Base-by-base conservation (phyloP, 225 moss, liverwort and hornwort species). In the Physcomitrellopsis africana region DNA sequence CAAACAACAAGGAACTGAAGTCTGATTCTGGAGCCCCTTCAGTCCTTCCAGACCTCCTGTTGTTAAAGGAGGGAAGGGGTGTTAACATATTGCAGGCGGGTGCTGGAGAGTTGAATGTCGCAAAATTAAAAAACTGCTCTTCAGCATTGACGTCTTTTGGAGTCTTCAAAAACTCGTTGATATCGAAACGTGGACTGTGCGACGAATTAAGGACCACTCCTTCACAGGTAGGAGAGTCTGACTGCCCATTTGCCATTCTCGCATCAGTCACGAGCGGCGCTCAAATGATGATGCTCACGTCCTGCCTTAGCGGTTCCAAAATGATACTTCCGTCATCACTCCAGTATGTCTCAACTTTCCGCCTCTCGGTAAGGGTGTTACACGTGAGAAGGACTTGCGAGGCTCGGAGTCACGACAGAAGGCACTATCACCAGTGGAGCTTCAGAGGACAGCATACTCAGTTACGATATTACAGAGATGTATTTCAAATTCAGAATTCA, bases 121-220 rank as follows among this genome's bases (percentile, higher is more conserved):
- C 46, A 72, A 90, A 91, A 79, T 89, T 94, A 72, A 91, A 91
- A 68, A 91, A 91, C 45, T 89, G 91, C 75, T 91, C 91, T 60
- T 94, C 89, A 57, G 83, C 62, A 67, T 81, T 89, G 77, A 75
- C 77, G 63, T 94, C 91, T 67, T 91, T 94, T 26, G 93, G 88
- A 45, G 89, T 90, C 78, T 90, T 94, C 81, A 94, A 73, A 80
- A 91, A 91, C 63, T 94, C 91, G 42, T 86, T 91, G 64, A 94
- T 87, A 69, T 94, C 93, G 75, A 94, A 94, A 60, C 89, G 91
- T 64, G 91, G 93, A 69, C 93, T 94, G 78, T 85, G 91, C 68
- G 89, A 89, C 63, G 89, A 81, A 67, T 91, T 91, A n/a, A 90
- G 82, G 73, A 84, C 86, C 74, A 89, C 88, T 77, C 89, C 89